phyloP scores from a whole-genome alignment of 1,284 basidiomycete species.

The Cutaneotrichosporon sp. region DNA sequence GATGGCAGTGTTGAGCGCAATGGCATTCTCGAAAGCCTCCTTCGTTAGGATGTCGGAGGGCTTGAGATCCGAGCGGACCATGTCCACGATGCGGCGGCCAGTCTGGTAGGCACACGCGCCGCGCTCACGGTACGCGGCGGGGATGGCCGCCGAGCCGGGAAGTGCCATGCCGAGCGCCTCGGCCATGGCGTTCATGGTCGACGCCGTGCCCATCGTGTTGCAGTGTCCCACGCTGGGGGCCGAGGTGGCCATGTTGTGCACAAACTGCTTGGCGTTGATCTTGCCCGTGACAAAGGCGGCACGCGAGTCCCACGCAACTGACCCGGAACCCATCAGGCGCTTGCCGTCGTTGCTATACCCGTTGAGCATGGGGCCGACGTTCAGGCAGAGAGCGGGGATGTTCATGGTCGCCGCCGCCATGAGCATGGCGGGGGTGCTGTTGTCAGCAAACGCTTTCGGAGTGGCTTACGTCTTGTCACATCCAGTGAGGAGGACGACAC shows the following conservation, averaged over 20 bases:
- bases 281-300: constrained; percentile 41
- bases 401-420: constrained; percentile 48
- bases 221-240: constrained; percentile 49
- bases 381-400: constrained; percentile 47
- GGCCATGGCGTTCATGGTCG: constrained; percentile 82
- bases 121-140: constrained; percentile 59
- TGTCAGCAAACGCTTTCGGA: background rate
- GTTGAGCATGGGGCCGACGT: constrained; percentile 52
- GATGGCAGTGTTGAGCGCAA: constrained; percentile 77
- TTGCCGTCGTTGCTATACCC: constrained; percentile 46
- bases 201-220: constrained; percentile 53
- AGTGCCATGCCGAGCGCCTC: constrained; percentile 91
- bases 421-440: constrained; percentile 45
- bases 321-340: constrained; percentile 50
- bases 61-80: constrained; percentile 84
- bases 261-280: constrained; percentile 47
- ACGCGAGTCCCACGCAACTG: constrained; percentile 49
- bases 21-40: constrained; percentile 87
- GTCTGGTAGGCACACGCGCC: constrained; percentile 64
- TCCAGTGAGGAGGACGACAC: constrained; percentile 51
- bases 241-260: constrained; percentile 43
- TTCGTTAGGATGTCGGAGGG: constrained; percentile 91
- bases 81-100: constrained; percentile 74
- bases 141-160: constrained; percentile 82
- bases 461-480: constrained; percentile 63